phyloP scores from a whole-genome alignment of 148 eudicot species.

The Pharnaceum exiguum region DNA sequence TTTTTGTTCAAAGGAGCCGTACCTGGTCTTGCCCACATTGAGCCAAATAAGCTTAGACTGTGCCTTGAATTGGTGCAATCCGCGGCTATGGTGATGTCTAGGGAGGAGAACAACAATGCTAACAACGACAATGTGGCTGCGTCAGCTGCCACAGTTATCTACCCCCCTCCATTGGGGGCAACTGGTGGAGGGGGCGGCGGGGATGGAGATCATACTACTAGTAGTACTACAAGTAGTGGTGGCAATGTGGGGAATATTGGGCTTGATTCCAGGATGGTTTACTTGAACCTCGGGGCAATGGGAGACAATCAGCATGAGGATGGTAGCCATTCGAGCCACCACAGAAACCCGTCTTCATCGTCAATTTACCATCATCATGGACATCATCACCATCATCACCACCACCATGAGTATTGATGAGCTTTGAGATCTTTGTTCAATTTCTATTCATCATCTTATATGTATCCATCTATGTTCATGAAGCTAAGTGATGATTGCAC shows the following conservation, averaged over 20 bases:
- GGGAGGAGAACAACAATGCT: conserved; percentile 44
- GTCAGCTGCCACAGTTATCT: conserved; percentile 7
- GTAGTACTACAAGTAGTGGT: conserved; percentile 29
- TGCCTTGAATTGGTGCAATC: conserved; percentile 92
- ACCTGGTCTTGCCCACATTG: conserved; percentile 76
- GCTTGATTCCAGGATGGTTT: conserved; percentile 73
- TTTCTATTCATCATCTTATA: not conserved
- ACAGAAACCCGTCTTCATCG: conserved; percentile 28
- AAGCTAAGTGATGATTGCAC: too few relatives aligned
- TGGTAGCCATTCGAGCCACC: conserved; percentile 23
- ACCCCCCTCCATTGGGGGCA: conserved; percentile 13
- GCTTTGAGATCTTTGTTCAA: not conserved
- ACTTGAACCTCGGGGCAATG: conserved; percentile 56
- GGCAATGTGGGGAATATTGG: conserved; percentile 43
- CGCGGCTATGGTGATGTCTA: conserved; percentile 88
- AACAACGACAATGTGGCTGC: not conserved
- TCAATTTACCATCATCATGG: conserved; percentile 54
- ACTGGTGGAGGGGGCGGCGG: too few relatives aligned
- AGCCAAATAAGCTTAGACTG: conserved; percentile 87
- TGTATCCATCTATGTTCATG: too few relatives aligned
- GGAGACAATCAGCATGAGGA: conserved; percentile 8
- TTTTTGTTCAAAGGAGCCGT: conserved; percentile 87
- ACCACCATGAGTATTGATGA: conserved; percentile 26
- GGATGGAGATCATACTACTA: conserved; percentile 21
- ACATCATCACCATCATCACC: conserved; percentile 11